Evolutionary conservation across 495 filamentous ascomycete genomes (phyloP), one percentile per base, ranked within the genome.

Genomic region (Talaromyces wortmannii): DNA sequence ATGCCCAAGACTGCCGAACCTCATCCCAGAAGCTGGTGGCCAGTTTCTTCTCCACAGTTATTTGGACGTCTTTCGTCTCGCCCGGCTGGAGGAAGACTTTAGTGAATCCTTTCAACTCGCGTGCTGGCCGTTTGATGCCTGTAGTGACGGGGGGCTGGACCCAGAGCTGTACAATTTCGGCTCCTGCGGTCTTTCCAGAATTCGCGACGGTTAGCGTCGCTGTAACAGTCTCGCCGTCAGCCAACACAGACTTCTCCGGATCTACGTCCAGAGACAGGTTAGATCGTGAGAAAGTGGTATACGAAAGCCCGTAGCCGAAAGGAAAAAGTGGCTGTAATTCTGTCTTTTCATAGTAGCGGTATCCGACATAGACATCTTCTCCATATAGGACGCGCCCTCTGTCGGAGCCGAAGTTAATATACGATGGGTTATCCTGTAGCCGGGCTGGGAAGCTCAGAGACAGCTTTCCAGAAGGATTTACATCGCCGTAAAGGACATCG

Each of bases 21-120:
- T 88, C 85, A 58, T 95, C 90, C 70, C 84, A 95, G 75, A 89
- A 95, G 52, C 90, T 89, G 1, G 87, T 84, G 0, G 89, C 84
- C 29, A 84, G 75, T 57, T 89, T 84, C 72, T 87, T 89, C 59
- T 91, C 83, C 4, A 92, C 63, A 7, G 62, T 59, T 0, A 95
- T 75, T 15, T 76, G 66, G n/a, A 92, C 78, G 40, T 79, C 74
- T 67, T 84, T 83, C 3, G 79, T 83, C 76, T 94, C 83, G 3
- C 85, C 85, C 0, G 84, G 78, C 54, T 85, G 75, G 7, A 95
- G 67, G 50, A 74, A 73, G 0, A 94, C 85, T 69, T 94, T 95
- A 58, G 83, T 80, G 65, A 96, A 95, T 1, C 85, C 89, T 55
- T 86, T 87, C 1, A 95, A 72, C 65, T 91, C 87, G 55, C 90